phyloP scores from a whole-genome alignment of 2,329 filamentous ascomycete species.

The Fusarium phyllophilum region DNA sequence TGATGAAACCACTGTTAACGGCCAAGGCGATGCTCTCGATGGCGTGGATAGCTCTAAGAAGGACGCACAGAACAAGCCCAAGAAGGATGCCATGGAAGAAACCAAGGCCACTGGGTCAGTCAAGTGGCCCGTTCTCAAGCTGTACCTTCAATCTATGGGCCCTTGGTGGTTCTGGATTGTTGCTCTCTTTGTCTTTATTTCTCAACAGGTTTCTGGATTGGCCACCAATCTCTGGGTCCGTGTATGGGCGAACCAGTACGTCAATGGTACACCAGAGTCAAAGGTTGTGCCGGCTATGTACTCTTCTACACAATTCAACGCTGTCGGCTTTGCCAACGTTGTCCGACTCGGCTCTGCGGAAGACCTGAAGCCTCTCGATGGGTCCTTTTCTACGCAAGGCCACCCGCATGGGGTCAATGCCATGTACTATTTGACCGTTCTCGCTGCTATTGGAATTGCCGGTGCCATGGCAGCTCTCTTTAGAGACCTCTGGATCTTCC shows the following conservation, averaged over 20 bases:
- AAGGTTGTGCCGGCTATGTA: conserved; percentile 38
- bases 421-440: conserved; percentile 83
- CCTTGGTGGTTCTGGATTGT: conserved; percentile 93
- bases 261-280: conserved; percentile 45
- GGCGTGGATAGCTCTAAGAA: conserved; percentile 60
- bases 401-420: conserved; percentile 71
- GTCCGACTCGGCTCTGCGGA: conserved; percentile 49
- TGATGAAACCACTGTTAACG: conserved; percentile 66
- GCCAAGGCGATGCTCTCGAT: conserved; percentile 58
- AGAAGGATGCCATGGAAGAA: conserved; percentile 71
- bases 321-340: conserved; percentile 51
- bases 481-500: conserved; percentile 90
- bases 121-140: conserved; percentile 84
- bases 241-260: conserved; percentile 93
- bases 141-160: conserved; percentile 94
- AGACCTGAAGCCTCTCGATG: conserved; percentile 2
- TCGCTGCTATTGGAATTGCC: conserved; percentile 80
- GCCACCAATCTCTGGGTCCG: conserved; percentile 95
- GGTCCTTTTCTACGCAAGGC: neutral
- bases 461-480: conserved; percentile 85
- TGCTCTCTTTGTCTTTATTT: conserved; percentile 77
- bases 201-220: conserved; percentile 86
- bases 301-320: conserved; percentile 43
- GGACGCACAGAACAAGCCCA: conserved; percentile 55
- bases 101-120: conserved; percentile 86